Conservation (phyloP, 2,329 filamentous ascomycete species). For the Truncatella angustata region DNA sequence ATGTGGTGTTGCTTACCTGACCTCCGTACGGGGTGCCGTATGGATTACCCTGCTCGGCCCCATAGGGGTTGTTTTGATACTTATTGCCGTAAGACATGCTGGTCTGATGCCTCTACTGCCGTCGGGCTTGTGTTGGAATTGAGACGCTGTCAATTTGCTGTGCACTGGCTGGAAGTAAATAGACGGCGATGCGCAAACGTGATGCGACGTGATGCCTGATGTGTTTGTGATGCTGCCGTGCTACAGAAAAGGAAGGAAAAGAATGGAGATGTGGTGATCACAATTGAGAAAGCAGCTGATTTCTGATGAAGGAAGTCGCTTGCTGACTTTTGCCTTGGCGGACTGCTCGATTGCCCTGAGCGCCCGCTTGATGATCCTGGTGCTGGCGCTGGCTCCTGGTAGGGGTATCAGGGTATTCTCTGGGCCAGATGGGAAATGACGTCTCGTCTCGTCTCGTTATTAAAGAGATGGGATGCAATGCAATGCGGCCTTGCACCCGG, state of each 20-base stretch:
- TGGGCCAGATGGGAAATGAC: constrained; percentile 8
- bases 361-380: background rate
- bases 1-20: constrained; percentile 36
- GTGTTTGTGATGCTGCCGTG: too few species aligned
- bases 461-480: constrained; percentile 6
- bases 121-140: background rate
- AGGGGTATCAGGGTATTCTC: too few species aligned
- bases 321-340: constrained; percentile 4
- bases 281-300: constrained; percentile 6
- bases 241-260: background rate
- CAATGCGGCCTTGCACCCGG: background rate
- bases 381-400: background rate
- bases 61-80: constrained; percentile 66
- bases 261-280: constrained; percentile 2
- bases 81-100: constrained; percentile 58
- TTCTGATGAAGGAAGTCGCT: constrained; percentile 3
- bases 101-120: constrained; percentile 9
- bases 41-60: constrained; percentile 47
- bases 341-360: constrained; percentile 5
- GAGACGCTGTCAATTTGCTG: constrained; percentile 1
- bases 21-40: constrained; percentile 42
- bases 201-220: too few species aligned
- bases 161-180: background rate
- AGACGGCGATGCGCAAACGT: background rate
- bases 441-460: constrained; percentile 8